These are phyloP conservation scores for Cocos nucifera DNA, from an alignment of 176 grass and related monocot genomes.

Conservation along the genomic window DNA sequence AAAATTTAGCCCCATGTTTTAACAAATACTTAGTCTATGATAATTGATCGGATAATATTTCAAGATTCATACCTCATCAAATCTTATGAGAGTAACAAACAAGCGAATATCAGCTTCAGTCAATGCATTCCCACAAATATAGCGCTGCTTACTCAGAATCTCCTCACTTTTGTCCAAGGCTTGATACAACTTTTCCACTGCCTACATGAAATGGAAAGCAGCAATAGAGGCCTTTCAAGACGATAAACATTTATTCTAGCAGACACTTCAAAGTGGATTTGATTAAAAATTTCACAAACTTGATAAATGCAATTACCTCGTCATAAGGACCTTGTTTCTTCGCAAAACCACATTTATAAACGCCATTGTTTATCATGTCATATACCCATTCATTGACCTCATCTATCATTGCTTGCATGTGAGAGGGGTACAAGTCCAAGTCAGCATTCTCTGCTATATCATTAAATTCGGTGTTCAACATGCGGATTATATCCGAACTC, in stretches of 20 bases:
- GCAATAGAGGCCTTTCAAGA: not conserved
- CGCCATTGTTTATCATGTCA: conserved; percentile 71
- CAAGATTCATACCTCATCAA: conserved; percentile 67
- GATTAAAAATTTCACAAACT: not conserved
- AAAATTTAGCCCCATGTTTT: too few relatives aligned
- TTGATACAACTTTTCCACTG: conserved; percentile 45
- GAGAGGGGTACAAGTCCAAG: conserved; percentile 60
- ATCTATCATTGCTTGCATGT: conserved; percentile 38
- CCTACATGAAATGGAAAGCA: conserved; percentile 30
- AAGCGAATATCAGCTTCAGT: conserved; percentile 81
- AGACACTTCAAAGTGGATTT: too few relatives aligned
- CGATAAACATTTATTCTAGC: too few relatives aligned
- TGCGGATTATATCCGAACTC: conserved; percentile 92
- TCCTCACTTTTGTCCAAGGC: conserved; percentile 83
- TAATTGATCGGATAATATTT: not conserved
- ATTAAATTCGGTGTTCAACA: conserved; percentile 86
- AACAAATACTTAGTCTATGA: too few relatives aligned
- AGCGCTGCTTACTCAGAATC: conserved; percentile 67
- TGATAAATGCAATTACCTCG: conserved; percentile 36
- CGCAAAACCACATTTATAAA: conserved; percentile 93
- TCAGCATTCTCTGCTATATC: conserved; percentile 48
- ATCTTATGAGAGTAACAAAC: conserved; percentile 95
- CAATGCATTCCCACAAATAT: conserved; percentile 62
- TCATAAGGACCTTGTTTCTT: conserved; percentile 88
- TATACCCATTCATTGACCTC: conserved; percentile 64